Percentiles rank a stretch among this genome's conserved stretches.
phyloP scores from a whole-genome alignment of 2,329 filamentous ascomycete species.

The Curvularia lunata region DNA sequence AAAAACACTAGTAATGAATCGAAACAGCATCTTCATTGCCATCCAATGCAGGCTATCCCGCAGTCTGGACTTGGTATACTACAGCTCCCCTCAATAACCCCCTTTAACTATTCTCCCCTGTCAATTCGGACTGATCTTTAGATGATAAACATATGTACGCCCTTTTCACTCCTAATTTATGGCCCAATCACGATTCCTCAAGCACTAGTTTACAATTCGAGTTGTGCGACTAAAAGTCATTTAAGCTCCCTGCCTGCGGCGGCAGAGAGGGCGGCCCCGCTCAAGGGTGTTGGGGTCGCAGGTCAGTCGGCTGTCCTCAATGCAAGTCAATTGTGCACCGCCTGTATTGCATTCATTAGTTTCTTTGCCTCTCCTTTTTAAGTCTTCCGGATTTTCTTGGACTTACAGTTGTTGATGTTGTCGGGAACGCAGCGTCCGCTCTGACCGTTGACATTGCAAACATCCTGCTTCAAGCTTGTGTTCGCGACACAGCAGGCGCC shows the following conservation, averaged over 20 bases:
- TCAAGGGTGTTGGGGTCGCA: slow-evolving; percentile 35
- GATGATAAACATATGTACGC: slow-evolving; percentile 1
- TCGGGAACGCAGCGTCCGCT: slow-evolving; percentile 38
- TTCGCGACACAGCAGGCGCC: slow-evolving; percentile 36
- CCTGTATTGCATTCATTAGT: slow-evolving; percentile 20
- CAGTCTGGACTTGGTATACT: neutral
- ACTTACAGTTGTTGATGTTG: slow-evolving; percentile 34
- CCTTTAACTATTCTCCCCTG: neutral
- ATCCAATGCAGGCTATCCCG: neutral
- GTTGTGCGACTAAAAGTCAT: neutral
- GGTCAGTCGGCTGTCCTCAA: slow-evolving; percentile 32
- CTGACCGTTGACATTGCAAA: slow-evolving; percentile 38
- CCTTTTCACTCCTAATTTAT: neutral
- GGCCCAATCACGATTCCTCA: neutral
- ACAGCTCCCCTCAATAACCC: neutral
- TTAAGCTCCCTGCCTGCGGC: slow-evolving; percentile 12
- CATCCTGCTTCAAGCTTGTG: slow-evolving; percentile 41
- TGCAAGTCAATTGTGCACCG: slow-evolving; percentile 36
- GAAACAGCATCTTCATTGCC: neutral
- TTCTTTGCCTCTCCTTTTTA: neutral
- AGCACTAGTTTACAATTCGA: neutral
- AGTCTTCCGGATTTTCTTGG: neutral
- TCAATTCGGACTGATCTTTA: slow-evolving; percentile 12
- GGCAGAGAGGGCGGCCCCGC: slow-evolving; percentile 32
- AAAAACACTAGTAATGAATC: neutral